These are phyloP conservation scores for Aegilops bicornis DNA, from an alignment of 176 grass and related monocot genomes.

Conservation along the genomic window DNA sequence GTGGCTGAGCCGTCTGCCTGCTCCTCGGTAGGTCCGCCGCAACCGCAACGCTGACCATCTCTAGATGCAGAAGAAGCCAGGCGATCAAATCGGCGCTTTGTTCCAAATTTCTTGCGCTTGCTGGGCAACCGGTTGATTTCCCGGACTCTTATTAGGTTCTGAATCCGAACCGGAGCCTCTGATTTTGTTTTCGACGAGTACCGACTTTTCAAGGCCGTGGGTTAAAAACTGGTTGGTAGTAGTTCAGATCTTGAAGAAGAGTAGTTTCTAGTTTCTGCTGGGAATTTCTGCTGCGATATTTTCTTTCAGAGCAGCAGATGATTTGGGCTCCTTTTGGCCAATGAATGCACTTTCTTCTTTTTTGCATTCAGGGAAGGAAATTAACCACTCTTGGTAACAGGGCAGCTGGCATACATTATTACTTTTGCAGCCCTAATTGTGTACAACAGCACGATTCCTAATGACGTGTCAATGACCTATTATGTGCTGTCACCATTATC, in stretches of 20 bases:
- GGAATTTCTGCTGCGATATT: not conserved
- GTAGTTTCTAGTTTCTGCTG: not conserved
- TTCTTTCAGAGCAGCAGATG: not conserved
- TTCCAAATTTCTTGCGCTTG: not conserved
- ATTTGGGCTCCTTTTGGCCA: not conserved
- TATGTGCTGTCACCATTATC: not conserved
- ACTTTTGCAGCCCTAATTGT: not conserved
- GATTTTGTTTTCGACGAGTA: not conserved
- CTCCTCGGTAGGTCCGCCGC: not conserved
- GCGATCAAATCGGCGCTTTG: not conserved
- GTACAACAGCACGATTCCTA: not conserved
- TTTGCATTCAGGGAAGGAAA: not conserved
- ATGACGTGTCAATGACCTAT: not conserved
- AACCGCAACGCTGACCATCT: not conserved
- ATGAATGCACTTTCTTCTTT: not conserved
- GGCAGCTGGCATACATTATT: not conserved
- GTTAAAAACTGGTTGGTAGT: not conserved
- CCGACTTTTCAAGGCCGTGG: not conserved
- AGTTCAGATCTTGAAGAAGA: conserved; percentile 19
- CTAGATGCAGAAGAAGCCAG: not conserved
- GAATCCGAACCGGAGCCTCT: not conserved
- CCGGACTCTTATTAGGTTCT: not conserved
- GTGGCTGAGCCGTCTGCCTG: not conserved
- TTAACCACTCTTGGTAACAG: not conserved
- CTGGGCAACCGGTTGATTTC: not conserved